phyloP scores from a whole-genome alignment of 768 basidiomycete genomes.

The Termitomyces sp. region DNA sequence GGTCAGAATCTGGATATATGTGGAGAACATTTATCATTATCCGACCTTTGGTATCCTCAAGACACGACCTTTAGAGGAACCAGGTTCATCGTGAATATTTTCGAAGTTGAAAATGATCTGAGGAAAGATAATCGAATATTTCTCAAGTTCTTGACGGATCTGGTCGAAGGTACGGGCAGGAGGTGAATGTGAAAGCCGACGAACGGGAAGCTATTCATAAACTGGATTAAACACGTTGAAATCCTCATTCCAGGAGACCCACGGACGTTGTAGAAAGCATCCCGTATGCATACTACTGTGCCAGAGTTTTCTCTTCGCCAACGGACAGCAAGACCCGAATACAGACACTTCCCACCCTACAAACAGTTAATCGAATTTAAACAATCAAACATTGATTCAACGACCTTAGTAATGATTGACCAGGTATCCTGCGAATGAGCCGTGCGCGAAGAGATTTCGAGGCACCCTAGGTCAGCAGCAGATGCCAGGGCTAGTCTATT shows the following conservation, averaged over 20 bases:
- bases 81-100: conserved; percentile 35
- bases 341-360: conserved; percentile 63
- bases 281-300: conserved; percentile 78
- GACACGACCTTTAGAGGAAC: conserved; percentile 35
- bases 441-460: conserved; percentile 83
- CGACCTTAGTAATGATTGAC: conserved; percentile 76
- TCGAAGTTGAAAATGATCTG: conserved; percentile 65
- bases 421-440: conserved; percentile 54
- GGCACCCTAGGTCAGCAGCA: conserved; percentile 66
- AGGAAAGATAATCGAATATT: conserved; percentile 68
- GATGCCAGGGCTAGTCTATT: conserved; percentile 68
- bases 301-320: conserved; percentile 72
- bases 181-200: conserved; percentile 64
- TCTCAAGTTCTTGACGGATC: conserved; percentile 68
- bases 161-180: conserved; percentile 55
- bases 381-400: background rate
- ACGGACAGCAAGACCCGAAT: conserved; percentile 66
- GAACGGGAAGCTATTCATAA: conserved; percentile 65
- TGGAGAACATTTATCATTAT: background rate
- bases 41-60: conserved; percentile 64
- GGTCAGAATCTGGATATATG: background rate
- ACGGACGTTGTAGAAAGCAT: conserved; percentile 85
- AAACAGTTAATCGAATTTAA: background rate
- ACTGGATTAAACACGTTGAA: no score
- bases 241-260: background rate